Conservation (phyloP, 2,329 filamentous ascomycete species). For the Corynespora cassiicola region DNA sequence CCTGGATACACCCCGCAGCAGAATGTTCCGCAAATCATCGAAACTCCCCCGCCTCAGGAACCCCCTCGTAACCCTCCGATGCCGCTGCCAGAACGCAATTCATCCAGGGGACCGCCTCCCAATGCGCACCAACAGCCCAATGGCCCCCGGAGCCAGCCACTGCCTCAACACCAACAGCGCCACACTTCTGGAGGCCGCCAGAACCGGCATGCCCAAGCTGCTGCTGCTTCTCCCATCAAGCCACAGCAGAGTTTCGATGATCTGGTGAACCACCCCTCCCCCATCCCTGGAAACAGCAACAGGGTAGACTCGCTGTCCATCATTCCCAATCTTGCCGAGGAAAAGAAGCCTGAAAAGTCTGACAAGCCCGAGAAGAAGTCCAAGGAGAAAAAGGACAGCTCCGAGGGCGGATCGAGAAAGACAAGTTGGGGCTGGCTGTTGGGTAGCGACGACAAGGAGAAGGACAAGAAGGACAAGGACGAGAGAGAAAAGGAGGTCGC, state of each 20-base stretch:
- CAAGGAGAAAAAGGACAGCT: slow-evolving; percentile 74
- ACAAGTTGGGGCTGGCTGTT: slow-evolving; percentile 84
- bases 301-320: slow-evolving; percentile 81
- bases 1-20: slow-evolving; percentile 51
- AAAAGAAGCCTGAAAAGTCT: slow-evolving; percentile 72
- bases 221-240: slow-evolving; percentile 46
- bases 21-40: slow-evolving; percentile 65
- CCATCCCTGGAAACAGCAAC: slow-evolving; percentile 71
- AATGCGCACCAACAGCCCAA: slow-evolving; percentile 19
- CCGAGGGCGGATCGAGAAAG: slow-evolving; percentile 71
- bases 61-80: slow-evolving; percentile 35
- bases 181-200: slow-evolving; percentile 26
- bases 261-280: slow-evolving; percentile 69
- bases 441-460: slow-evolving; percentile 73
- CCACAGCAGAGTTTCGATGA: slow-evolving; percentile 65
- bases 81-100: slow-evolving; percentile 59
- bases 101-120: slow-evolving; percentile 50
- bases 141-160: slow-evolving; percentile 16
- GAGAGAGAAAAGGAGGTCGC: slow-evolving; percentile 47
- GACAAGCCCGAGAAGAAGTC: slow-evolving; percentile 74
- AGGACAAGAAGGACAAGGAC: slow-evolving; percentile 59
- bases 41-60: slow-evolving; percentile 61
- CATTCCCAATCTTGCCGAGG: slow-evolving; percentile 75
- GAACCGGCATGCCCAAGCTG: slow-evolving; percentile 38
- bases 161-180: slow-evolving; percentile 25